Conservation (phyloP, 371 early-diverging fungal genomes). For the Mucor velutinosus region DNA sequence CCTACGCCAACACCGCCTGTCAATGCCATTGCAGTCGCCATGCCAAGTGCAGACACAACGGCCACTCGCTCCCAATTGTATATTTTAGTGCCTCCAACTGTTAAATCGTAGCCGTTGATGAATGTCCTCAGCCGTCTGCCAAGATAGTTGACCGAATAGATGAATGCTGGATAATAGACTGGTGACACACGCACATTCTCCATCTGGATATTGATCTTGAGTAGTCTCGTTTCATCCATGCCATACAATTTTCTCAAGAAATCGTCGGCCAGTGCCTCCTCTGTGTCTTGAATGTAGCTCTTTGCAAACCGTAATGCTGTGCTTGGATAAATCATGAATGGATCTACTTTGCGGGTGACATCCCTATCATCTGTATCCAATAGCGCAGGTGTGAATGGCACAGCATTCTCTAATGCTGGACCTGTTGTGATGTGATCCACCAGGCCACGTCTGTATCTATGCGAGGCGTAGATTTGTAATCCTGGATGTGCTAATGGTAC, state of each 20-base stretch:
- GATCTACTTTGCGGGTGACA: conserved; percentile 46
- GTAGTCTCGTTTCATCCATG: conserved; percentile 55
- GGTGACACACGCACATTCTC: conserved; percentile 52
- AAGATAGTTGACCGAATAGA: conserved; percentile 55
- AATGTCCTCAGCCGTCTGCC: conserved; percentile 59
- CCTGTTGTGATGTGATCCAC: conserved; percentile 54
- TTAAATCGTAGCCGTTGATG: conserved; percentile 56
- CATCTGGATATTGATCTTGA: conserved; percentile 52
- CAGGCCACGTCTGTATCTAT: conserved; percentile 61
- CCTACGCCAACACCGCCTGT: conserved; percentile 49
- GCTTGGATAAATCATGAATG: conserved; percentile 54
- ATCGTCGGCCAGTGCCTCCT: conserved; percentile 49
- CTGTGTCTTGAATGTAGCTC: conserved; percentile 48
- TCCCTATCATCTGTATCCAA: conserved; percentile 38
- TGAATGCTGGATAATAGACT: conserved; percentile 60
- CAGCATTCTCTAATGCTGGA: conserved; percentile 51
- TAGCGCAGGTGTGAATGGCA: conserved; percentile 37
- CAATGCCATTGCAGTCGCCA: conserved; percentile 40
- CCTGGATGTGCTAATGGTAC: conserved; percentile 45
- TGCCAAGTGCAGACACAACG: conserved; percentile 48
- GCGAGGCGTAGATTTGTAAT: conserved; percentile 61
- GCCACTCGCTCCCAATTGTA: conserved; percentile 62
- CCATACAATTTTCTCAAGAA: conserved; percentile 49
- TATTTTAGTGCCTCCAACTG: conserved; percentile 54
- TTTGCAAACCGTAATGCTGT: conserved; percentile 57